These are phyloP conservation scores for Exophiala dermatitidis DNA, from an alignment of 2,329 filamentous ascomycete genomes.

Conservation along the genomic window DNA sequence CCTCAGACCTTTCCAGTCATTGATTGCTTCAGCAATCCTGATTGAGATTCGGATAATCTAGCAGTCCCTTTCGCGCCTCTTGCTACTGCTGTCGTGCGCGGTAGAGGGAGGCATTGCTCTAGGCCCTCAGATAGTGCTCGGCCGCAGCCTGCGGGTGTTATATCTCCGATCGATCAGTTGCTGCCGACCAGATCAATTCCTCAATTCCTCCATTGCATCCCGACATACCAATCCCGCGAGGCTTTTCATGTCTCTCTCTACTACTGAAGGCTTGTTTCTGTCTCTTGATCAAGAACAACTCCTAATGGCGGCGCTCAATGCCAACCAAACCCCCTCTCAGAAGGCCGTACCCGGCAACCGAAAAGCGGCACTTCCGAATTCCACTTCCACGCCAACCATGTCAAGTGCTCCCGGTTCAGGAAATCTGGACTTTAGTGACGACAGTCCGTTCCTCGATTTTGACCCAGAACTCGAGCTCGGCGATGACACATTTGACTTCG, in stretches of 20 bases:
- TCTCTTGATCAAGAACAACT: constrained; percentile 70
- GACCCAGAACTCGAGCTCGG: constrained; percentile 63
- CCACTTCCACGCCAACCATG: constrained; percentile 41
- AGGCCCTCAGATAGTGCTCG: background rate
- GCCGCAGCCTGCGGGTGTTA: background rate
- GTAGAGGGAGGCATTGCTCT: constrained; percentile 3
- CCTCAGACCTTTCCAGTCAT: background rate
- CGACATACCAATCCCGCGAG: background rate
- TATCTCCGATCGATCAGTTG: background rate
- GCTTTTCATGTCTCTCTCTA: background rate
- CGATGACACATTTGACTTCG: constrained; percentile 70
- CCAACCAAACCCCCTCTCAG: constrained; percentile 45
- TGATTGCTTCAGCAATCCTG: background rate
- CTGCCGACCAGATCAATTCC: background rate
- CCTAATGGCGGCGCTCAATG: constrained; percentile 67
- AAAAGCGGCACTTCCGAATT: constrained; percentile 12
- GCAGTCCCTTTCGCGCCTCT: constrained; percentile 1
- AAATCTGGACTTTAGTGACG: constrained; percentile 51
- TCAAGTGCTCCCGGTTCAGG: constrained; percentile 39
- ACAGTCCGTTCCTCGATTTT: constrained; percentile 79
- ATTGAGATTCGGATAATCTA: background rate
- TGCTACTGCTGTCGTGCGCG: constrained; percentile 6
- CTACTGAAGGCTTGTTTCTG: constrained; percentile 50
- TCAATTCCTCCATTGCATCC: background rate
- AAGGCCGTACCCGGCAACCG: background rate